Evolutionary conservation across 345 rosid species (phyloP), one percentile per base, ranked within the genome.

Genomic region (Ceriops decandra): DNA sequence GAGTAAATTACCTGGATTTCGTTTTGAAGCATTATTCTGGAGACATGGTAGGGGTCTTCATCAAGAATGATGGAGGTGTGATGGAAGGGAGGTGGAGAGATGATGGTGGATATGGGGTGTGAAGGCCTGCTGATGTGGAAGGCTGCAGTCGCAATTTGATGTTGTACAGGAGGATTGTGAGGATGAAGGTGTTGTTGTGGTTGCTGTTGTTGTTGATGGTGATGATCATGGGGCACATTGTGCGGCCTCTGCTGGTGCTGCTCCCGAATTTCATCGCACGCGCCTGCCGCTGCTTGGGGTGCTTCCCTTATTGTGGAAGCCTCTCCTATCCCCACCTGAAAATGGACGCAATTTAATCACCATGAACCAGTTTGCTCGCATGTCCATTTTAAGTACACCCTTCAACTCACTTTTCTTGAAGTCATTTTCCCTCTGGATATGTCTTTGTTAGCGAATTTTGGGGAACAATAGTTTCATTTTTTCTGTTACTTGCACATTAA

Each of bases 121-220:
- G 92, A 87, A 68, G 98, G 96, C 76, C 90, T 83, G 78, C 79
- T 85, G 66, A 95, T 85, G 74, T 95, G 97, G 85, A 86, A 95
- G 52, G 93, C 90, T 24, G 98, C 53, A 4, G 79, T 71, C 26
- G 88, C 71, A 35, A 79, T 62, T 53, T 79, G 81, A 19, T 79
- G 85, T 21, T 74, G 76, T 0, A 69, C 32, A 28, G 58, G 62
- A 21, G 63, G 61, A 17, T 64, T 69, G 20, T 62, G 60, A 59
- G 65, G 74, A 62, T 66, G 74, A 38, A 30, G 68, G 1, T 62
- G 49, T 13, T 13, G 49, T 42, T 42, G 49, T 0, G 15, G 49
- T 4, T 76, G 90, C 19, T 82, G 86, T 0, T 77, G 77, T 6
- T 79, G 88, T 16, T 72, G 85, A 3, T 59, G 86, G 61, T 80